A percentile compares a stretch with the other conserved stretches of the same genome.
These are phyloP conservation scores for Postia placenta DNA, from an alignment of 768 basidiomycete genomes.

Conservation along the genomic window DNA sequence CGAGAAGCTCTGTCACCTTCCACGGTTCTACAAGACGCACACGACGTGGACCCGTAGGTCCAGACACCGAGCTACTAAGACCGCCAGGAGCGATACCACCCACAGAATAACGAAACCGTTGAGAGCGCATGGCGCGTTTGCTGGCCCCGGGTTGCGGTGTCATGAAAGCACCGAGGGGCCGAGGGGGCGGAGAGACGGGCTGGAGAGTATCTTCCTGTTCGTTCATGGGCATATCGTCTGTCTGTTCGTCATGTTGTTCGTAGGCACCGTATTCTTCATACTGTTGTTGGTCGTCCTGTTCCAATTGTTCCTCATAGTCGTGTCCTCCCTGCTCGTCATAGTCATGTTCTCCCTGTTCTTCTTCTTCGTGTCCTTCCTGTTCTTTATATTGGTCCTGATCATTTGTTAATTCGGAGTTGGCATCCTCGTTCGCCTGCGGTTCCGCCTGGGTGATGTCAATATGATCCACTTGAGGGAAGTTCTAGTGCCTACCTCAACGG, in stretches of 20 bases:
- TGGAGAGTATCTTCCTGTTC: conserved; percentile 6
- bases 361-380: conserved; percentile 7
- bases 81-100: conserved; percentile 27
- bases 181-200: conserved; percentile 18
- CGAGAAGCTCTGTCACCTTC: conserved; percentile 50
- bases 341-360: conserved; percentile 3
- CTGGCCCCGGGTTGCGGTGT: conserved; percentile 42
- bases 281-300: not conserved
- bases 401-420: no score
- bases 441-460: not conserved
- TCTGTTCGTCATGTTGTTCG: not conserved
- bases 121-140: not conserved
- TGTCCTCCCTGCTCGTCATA: not conserved
- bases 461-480: not conserved
- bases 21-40: conserved; percentile 46
- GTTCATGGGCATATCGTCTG: not conserved
- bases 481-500: conserved; percentile 19
- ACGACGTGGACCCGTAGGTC: conserved; percentile 35
- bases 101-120: conserved; percentile 31
- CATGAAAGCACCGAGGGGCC: conserved; percentile 39
- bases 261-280: not conserved
- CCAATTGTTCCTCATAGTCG: conserved; percentile 1
- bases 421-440: no score
- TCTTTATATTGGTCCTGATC: conserved; percentile 13
- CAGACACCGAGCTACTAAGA: conserved; percentile 6